Conservation (phyloP, 1,284 basidiomycete species). For the Malassezia obtusa region DNA sequence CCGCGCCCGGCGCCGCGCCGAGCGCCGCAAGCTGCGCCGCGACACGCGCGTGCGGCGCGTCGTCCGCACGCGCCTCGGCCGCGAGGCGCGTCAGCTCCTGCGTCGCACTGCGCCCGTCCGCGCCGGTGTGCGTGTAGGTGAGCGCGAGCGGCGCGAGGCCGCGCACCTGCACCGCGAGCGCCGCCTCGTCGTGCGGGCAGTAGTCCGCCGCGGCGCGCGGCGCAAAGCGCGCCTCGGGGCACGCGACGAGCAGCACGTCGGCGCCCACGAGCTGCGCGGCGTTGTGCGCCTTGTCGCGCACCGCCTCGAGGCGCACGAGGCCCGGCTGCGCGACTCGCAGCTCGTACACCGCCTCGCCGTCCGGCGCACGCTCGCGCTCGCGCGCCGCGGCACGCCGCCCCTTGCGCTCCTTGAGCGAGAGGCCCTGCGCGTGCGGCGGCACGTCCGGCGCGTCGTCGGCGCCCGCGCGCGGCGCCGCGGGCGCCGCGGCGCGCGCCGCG, state of each 20-base stretch:
- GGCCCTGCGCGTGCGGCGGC: slow-evolving; percentile 1
- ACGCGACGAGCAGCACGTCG: slow-evolving; percentile 38
- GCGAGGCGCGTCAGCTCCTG: slow-evolving; percentile 7
- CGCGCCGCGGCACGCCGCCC: slow-evolving; percentile 7
- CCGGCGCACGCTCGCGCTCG: background rate
- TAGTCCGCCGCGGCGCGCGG: slow-evolving; percentile 15
- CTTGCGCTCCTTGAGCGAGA: slow-evolving; percentile 14
- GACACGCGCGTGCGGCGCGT: background rate
- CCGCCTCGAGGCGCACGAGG: slow-evolving; percentile 33
- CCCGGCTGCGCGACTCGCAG: slow-evolving; percentile 30
- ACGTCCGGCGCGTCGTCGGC: slow-evolving; percentile 11
- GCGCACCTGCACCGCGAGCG: slow-evolving; percentile 28
- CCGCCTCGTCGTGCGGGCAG: slow-evolving; percentile 35
- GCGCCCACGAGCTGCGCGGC: slow-evolving; percentile 27
- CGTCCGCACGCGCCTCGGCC: background rate
- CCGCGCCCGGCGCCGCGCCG: background rate
- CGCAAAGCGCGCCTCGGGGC: slow-evolving; percentile 34
- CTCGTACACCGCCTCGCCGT: slow-evolving; percentile 27
- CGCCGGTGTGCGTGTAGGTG: slow-evolving; percentile 25
- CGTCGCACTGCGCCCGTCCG: background rate
- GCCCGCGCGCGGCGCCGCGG: background rate
- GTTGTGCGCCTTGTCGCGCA: slow-evolving; percentile 34
- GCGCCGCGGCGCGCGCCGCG: background rate
- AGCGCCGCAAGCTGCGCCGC: background rate
- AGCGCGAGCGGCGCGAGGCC: slow-evolving; percentile 39